A percentile compares a stretch with the other conserved stretches of the same genome.
These are phyloP conservation scores for Pichia sp. DNA, from an alignment of 1,139 yeast genomes.

Conservation along the genomic window DNA sequence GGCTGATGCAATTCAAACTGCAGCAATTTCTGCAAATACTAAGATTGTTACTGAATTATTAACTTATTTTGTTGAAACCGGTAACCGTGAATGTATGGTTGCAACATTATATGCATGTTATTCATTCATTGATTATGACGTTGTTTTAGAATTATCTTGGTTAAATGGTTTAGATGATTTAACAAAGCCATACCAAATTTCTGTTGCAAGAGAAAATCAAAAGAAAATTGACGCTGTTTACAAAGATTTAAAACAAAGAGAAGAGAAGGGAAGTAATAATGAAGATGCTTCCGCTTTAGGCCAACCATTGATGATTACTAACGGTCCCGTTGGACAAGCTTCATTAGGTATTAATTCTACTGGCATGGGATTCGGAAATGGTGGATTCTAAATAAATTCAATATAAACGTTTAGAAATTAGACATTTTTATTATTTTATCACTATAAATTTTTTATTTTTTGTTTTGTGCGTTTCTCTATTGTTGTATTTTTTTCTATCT, in stretches of 20 bases:
- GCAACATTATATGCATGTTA: constrained; percentile 87
- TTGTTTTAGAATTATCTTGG: constrained; percentile 88
- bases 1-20: constrained; percentile 92
- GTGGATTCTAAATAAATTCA: constrained; percentile 13
- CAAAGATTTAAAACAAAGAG: constrained; percentile 64
- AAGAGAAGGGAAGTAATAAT: constrained; percentile 49
- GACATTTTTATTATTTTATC: too few relatives aligned
- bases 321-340: constrained; percentile 33
- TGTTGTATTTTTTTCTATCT: too few relatives aligned
- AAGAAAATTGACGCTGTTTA: constrained; percentile 59
- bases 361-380: constrained; percentile 63
- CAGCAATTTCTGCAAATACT: constrained; percentile 70
- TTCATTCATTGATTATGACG: constrained; percentile 71
- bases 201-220: constrained; percentile 73
- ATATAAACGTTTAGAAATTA: too few relatives aligned
- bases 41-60: constrained; percentile 86
- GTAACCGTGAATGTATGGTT: constrained; percentile 92
- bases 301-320: constrained; percentile 63
- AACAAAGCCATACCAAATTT: constrained; percentile 88
- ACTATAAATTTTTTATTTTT: too few relatives aligned
- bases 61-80: constrained; percentile 92
- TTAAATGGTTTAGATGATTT: constrained; percentile 70
- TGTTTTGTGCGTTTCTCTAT: too few relatives aligned
- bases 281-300: constrained; percentile 42
- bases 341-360: constrained; percentile 55